phyloP scores from a whole-genome alignment of 2,329 filamentous ascomycete species.

The Aspergillus sp. region DNA sequence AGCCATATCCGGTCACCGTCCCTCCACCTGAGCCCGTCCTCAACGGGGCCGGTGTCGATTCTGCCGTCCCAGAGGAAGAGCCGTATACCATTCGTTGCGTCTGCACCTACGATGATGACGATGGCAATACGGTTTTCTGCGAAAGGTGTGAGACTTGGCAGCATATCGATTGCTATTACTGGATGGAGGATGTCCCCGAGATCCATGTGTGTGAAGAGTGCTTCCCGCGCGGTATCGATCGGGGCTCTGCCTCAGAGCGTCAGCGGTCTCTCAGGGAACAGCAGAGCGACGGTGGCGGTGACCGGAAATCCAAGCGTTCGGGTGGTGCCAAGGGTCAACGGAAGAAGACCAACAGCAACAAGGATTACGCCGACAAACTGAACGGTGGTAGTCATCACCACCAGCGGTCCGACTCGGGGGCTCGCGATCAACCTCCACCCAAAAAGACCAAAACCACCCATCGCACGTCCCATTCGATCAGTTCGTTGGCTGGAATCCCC shows the following conservation, averaged over 20 bases:
- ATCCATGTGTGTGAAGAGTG: constrained; percentile 87
- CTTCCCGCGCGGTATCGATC: constrained; percentile 66
- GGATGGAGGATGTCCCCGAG: constrained; percentile 62
- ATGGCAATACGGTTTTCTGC: constrained; percentile 95
- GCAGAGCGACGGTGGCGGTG: constrained; percentile 43
- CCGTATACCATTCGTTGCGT: constrained; percentile 95
- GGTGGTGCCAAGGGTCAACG: constrained; percentile 68
- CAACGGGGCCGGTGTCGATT: constrained; percentile 37
- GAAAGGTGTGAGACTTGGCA: constrained; percentile 96
- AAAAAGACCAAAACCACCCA: constrained; percentile 81
- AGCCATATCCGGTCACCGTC: constrained; percentile 40
- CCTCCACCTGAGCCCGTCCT: constrained; percentile 34
- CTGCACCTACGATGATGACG: constrained; percentile 85
- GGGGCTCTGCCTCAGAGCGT: constrained; percentile 64
- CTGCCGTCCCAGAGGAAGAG: constrained; percentile 36
- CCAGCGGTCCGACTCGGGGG: constrained; percentile 49
- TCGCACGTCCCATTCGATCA: constrained; percentile 66
- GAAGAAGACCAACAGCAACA: constrained; percentile 65
- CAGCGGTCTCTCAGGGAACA: constrained; percentile 55
- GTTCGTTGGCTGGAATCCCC: constrained; percentile 58
- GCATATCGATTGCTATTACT: constrained; percentile 95
- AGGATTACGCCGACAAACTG: constrained; percentile 43
- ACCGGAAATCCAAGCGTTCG: constrained; percentile 66
- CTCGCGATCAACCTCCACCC: constrained; percentile 47
- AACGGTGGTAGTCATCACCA: constrained; percentile 43